Evolutionary conservation across 2,329 filamentous ascomycete species (phyloP), one percentile per base, ranked within the genome.

Genomic region (Bipolaris cookei): DNA sequence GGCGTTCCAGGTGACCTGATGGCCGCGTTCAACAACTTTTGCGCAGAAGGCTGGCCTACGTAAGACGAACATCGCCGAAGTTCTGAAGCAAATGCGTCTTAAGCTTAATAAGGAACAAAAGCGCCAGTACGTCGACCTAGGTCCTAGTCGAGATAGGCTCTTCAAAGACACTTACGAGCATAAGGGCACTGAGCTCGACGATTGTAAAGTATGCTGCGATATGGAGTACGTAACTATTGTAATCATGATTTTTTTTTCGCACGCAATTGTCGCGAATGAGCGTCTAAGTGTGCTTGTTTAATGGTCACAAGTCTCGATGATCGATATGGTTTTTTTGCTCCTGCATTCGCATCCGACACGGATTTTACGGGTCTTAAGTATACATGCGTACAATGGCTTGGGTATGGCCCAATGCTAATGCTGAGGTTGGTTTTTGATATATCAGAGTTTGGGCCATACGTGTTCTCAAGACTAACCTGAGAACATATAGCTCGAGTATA

Each of bases 171-270:
- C 8, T 11, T 60, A 57, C 23, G 21, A 51, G 23, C 57, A 62
- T 41, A 21, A 55, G 43, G 46, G 47, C 32, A 51, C 53, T 23
- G 48, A 55, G 21, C 25, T 46, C 41, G 44, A 59, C 30, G 51
- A 55, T 21, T 63, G 58, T 34, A 54, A 45, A 42, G 37, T 49
- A 1, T 59, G 56, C 52, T 62, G 56, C 52, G 42, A 64, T 21
- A 21, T 20, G 11, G 44, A 51, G 10, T 39, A 53, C 11, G 39
- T 37, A n/a, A n/a, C n/a, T n/a, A n/a, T n/a, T n/a, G n/a, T n/a
- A n/a, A n/a, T n/a, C n/a, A n/a, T n/a, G n/a, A n/a, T n/a, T n/a
- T n/a, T n/a, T n/a, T 30, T 6, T 30, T 30, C 10, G 28, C 28
- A 3, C 4, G 13, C 10, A 11, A 30, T 4, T 30, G 28, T 30